Percentiles rank a stretch among this genome's conserved stretches.
These are phyloP conservation scores for Colletotrichum paranaense DNA, from an alignment of 2,329 filamentous ascomycete genomes.

Conservation along the genomic window DNA sequence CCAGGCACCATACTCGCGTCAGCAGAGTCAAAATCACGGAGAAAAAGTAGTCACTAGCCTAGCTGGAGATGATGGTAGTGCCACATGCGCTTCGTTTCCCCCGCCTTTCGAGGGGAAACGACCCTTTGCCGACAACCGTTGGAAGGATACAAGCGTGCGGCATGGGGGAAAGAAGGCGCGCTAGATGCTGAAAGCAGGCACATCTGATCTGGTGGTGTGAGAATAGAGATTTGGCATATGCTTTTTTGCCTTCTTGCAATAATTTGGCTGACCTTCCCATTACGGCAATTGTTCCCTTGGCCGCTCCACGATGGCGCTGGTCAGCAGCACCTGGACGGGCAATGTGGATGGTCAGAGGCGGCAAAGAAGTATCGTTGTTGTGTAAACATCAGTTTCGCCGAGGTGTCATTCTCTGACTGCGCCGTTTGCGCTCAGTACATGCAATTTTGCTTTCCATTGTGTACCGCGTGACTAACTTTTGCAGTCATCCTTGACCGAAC, in stretches of 20 bases:
- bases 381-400: neutral
- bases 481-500: neutral
- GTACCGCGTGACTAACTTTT: slow-evolving; percentile 9
- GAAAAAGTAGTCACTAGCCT: neutral
- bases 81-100: neutral
- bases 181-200: slow-evolving; percentile 23
- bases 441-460: neutral
- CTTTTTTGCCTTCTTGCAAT: slow-evolving; percentile 1
- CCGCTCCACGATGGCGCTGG: slow-evolving; percentile 20
- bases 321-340: slow-evolving; percentile 19
- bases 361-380: neutral
- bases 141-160: slow-evolving; percentile 24
- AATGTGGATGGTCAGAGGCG: slow-evolving; percentile 3
- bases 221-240: neutral
- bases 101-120: neutral
- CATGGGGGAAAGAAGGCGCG: neutral
- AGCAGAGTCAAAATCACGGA: neutral
- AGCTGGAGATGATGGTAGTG: neutral
- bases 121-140: slow-evolving; percentile 2
- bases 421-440: neutral
- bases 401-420: neutral
- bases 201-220: slow-evolving; percentile 28
- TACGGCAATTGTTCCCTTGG: slow-evolving; percentile 12
- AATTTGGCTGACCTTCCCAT: neutral
- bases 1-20: slow-evolving; percentile 13